Evolutionary conservation across 2,329 filamentous ascomycete species (phyloP), one percentile per base, ranked within the genome.

Genomic region (Diplocarpon mali): DNA sequence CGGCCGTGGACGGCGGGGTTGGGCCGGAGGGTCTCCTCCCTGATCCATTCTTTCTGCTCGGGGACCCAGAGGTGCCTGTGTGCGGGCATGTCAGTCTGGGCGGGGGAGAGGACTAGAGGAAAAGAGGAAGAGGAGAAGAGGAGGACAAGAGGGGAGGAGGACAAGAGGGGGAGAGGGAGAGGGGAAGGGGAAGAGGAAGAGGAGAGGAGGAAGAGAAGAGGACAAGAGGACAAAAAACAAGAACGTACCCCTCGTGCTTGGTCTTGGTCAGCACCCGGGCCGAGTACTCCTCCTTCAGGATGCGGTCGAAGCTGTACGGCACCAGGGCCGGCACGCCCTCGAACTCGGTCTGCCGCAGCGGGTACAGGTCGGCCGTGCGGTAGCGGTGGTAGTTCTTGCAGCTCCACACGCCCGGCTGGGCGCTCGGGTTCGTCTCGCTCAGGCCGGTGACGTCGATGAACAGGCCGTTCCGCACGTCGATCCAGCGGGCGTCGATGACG

Each of bases 361-460:
- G 86, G 65, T 80, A 92, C 11, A 92, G 67, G 55, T 92, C 83
- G n/a, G 67, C 67, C 20, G 74, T 78, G 35, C 67, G 64, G 62
- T 92, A 92, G 37, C 71, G 68, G 64, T 93, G 86, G 57, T 73
- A 73, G 60, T 92, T 89, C 68, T 90, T 90, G 67, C 85, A 90
- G 57, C 76, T 78, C 76, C 82, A 85, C 27, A 83, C 62, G 6
- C 83, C 82, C 0, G 84, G 83, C 15, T 66, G 56, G 2, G 62
- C 63, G 13, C 68, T 66, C 0, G 75, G 71, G 28, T 85, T 70
- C 15, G 80, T 75, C 66, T 87, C 81, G 40, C 76, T 75, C 30
- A 92, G 65, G 11, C 76, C 85, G 1, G 86, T 92, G 57, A 93
- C 87, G 62, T 92, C 85, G 62, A 92, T 79, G 62, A 84, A 93